phyloP scores from a whole-genome alignment of 2,329 filamentous ascomycete species.

The Colletotrichum aenigma region DNA sequence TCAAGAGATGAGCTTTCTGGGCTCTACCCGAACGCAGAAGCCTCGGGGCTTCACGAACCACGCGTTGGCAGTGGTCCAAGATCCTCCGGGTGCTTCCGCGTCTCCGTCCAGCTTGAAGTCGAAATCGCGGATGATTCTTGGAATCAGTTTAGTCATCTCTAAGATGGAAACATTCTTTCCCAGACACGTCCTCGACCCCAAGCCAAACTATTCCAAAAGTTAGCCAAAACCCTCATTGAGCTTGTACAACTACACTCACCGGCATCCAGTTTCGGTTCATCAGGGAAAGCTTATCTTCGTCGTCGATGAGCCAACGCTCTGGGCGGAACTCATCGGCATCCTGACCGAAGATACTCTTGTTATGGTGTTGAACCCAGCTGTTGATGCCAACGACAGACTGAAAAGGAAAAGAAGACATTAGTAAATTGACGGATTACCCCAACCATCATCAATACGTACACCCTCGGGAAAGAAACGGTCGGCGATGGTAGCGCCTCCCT shows the following conservation, averaged over 20 bases:
- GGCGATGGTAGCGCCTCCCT: slow-evolving; percentile 45
- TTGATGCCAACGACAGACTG: slow-evolving; percentile 38
- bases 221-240: neutral
- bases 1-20: neutral
- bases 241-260: slow-evolving; percentile 18
- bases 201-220: slow-evolving; percentile 37
- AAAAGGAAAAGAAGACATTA: neutral
- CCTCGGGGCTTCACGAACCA: slow-evolving; percentile 48
- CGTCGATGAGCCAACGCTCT: slow-evolving; percentile 42
- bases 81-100: neutral
- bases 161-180: slow-evolving; percentile 47
- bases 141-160: slow-evolving; percentile 47
- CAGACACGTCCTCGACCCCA: slow-evolving; percentile 45
- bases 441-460: slow-evolving; percentile 14
- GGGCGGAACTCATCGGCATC: slow-evolving; percentile 40
- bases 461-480: slow-evolving; percentile 33
- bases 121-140: slow-evolving; percentile 37
- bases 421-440: neutral
- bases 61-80: slow-evolving; percentile 39
- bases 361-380: slow-evolving; percentile 37
- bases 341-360: slow-evolving; percentile 33
- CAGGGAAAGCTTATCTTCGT: slow-evolving; percentile 25
- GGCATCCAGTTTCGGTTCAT: slow-evolving; percentile 34
- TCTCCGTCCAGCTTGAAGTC: slow-evolving; percentile 31
- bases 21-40: slow-evolving; percentile 34